These are phyloP conservation scores for Stagonosporopsis chrysanthemi DNA, from an alignment of 2,329 filamentous ascomycete species.

Conservation along the genomic window DNA sequence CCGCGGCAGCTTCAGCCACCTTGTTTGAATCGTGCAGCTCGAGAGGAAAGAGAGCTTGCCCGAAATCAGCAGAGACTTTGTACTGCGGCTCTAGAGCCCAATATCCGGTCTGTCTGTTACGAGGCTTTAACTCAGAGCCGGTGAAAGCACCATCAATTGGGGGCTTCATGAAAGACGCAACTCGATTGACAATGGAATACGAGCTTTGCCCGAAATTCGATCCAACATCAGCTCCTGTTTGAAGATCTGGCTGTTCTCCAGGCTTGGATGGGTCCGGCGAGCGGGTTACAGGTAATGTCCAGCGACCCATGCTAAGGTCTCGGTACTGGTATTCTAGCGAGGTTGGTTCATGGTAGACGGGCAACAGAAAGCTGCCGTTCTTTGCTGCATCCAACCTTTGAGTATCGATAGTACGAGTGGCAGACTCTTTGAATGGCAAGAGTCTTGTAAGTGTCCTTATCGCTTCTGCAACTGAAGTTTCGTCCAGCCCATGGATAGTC, in stretches of 20 bases:
- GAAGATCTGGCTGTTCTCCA: neutral
- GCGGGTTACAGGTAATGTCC: constrained; percentile 29
- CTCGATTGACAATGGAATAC: constrained; percentile 7
- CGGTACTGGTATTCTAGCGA: constrained; percentile 36
- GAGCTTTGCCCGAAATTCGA: neutral
- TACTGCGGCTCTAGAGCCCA: constrained; percentile 28
- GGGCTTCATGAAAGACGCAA: constrained; percentile 7
- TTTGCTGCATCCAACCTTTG: constrained; percentile 23
- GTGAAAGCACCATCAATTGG: constrained; percentile 4
- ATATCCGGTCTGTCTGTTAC: constrained; percentile 15
- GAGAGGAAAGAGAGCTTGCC: constrained; percentile 36
- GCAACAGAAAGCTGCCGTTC: constrained; percentile 26
- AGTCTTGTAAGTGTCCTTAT: constrained; percentile 38
- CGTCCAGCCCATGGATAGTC: constrained; percentile 37
- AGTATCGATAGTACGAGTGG: constrained; percentile 28
- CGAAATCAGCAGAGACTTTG: constrained; percentile 31
- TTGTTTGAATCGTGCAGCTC: constrained; percentile 8
- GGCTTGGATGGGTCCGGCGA: neutral
- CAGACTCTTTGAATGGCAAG: constrained; percentile 31
- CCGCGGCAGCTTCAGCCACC: constrained; percentile 4
- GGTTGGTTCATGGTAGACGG: constrained; percentile 26
- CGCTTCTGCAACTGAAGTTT: constrained; percentile 36
- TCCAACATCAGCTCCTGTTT: neutral
- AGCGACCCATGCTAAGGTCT: constrained; percentile 34
- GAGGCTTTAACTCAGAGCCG: constrained; percentile 1